Base-by-base conservation (phyloP, 108 stramenopile species). In the Skeletonema costatum region DNA sequence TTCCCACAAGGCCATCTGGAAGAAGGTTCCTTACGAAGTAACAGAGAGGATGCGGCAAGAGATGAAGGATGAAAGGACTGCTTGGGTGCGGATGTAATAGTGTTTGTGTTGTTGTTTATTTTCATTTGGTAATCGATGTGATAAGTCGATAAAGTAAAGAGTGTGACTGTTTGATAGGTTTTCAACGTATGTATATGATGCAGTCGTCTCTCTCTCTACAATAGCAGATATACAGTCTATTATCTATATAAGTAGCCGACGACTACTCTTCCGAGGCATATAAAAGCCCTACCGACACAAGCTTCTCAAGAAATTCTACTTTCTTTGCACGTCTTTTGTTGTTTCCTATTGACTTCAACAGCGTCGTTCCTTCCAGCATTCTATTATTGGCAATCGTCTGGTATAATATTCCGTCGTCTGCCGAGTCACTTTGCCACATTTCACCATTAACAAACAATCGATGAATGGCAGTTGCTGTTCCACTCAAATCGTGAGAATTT, bases 391-490 rank as follows among this genome's bases (percentile, higher is more conserved):
- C 67, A 77, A 84, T 30, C 56, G 33, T 39, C 17, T 32, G 31
- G 58, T 63, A 38, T 10, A 70, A 58, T 33, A 48, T 39, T 60
- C 19, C 35, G 53, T 31, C 33, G 10, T 61, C 67, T 17, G 32
- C 42, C 1, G 58, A 42, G 32, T 77, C 46, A 31, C 53, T 44
- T 36, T 77, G 63, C 70, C 75, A 82, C 73, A 87, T 77, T 51
- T 79, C 73, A 36, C 89, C 89, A 66, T 85, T 81, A 29, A 75
- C 81, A 82, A 82, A 90, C 58, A 88, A 68, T 64, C 89, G 77
- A 44, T 82, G 16, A 68, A 60, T 29, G 10, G 56, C 66, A 25
- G 39, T 32, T 56, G 53, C 3, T 56, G 53, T 56, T 56, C 21
- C 53, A 56, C 21, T 32, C 29, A 39, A 42, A 32, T 7, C 16